Percentiles rank a stretch among this genome's conserved stretches.
Evolutionary conservation across 1,284 basidiomycete species (phyloP).

Genomic region (Rhodotorula glutinis): DNA sequence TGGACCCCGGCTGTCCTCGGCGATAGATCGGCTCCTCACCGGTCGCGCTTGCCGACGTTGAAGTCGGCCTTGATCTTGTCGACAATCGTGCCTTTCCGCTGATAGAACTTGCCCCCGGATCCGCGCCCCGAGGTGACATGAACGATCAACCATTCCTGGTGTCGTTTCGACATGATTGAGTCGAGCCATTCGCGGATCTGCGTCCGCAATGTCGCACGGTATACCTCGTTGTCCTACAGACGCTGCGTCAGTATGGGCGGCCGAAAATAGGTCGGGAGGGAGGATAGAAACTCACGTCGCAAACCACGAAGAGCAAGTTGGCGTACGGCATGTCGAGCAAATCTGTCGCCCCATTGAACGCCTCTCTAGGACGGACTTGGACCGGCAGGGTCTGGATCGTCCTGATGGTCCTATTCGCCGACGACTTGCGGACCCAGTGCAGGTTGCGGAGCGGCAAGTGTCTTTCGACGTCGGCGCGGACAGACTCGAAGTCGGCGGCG

Average conservation of each 20-base stretch:
- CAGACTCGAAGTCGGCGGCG: conserved; percentile 45
- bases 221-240: conserved; percentile 73
- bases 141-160: conserved; percentile 77
- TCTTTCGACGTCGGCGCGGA: conserved; percentile 57
- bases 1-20: background rate
- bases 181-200: conserved; percentile 90
- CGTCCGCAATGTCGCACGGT: conserved; percentile 70
- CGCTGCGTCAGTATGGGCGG: background rate
- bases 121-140: conserved; percentile 60
- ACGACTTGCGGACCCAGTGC: conserved; percentile 71
- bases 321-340: conserved; percentile 80
- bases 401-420: conserved; percentile 64
- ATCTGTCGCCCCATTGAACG: conserved; percentile 66
- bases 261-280: background rate
- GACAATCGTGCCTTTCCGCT: conserved; percentile 74
- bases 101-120: conserved; percentile 63
- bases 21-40: conserved; percentile 57
- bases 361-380: conserved; percentile 55
- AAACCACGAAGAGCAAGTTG: conserved; percentile 78
- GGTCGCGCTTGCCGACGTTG: conserved; percentile 80
- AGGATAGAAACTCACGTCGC: conserved; percentile 62
- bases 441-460: conserved; percentile 83
- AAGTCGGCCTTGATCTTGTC: conserved; percentile 93
- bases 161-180: conserved; percentile 54
- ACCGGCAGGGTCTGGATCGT: conserved; percentile 85